Evolutionary conservation across 75 land plant species (phyloP).

Genomic region (Larix kaempferi): DNA sequence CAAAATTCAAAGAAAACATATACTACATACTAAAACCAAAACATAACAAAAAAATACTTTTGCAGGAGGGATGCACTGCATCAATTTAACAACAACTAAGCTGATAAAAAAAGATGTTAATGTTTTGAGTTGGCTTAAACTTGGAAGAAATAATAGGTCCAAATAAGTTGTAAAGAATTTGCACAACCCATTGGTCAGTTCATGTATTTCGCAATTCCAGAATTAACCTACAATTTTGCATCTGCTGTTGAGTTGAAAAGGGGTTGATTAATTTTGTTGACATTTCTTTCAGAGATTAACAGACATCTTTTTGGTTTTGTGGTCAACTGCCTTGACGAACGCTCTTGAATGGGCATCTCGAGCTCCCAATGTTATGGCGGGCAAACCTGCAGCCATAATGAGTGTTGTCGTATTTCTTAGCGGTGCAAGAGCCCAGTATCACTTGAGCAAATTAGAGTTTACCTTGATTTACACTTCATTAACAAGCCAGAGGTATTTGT

Average conservation of each 20-base stretch:
- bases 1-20: too few relatives aligned
- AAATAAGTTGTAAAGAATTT: neutral
- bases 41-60: too few relatives aligned
- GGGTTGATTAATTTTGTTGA: neutral
- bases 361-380: conserved; percentile 71
- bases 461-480: conserved; percentile 70
- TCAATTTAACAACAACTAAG: neutral
- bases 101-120: neutral
- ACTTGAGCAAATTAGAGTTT: conserved; percentile 72
- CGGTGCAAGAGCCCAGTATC: conserved; percentile 62
- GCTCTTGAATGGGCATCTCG: conserved; percentile 87
- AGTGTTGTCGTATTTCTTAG: conserved; percentile 63
- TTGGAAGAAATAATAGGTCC: neutral
- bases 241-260: neutral
- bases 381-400: conserved; percentile 65
- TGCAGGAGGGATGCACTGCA: too few relatives aligned
- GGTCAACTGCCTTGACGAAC: conserved; percentile 55
- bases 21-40: too few relatives aligned
- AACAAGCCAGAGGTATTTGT: conserved; percentile 76
- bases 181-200: too few relatives aligned
- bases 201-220: neutral
- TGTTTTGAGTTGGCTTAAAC: neutral
- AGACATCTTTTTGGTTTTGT: neutral
- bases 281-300: neutral
- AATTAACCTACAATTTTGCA: neutral